Evolutionary conservation across 208 protist genomes (phyloP).

Genomic region (Leishmania turanica): DNA sequence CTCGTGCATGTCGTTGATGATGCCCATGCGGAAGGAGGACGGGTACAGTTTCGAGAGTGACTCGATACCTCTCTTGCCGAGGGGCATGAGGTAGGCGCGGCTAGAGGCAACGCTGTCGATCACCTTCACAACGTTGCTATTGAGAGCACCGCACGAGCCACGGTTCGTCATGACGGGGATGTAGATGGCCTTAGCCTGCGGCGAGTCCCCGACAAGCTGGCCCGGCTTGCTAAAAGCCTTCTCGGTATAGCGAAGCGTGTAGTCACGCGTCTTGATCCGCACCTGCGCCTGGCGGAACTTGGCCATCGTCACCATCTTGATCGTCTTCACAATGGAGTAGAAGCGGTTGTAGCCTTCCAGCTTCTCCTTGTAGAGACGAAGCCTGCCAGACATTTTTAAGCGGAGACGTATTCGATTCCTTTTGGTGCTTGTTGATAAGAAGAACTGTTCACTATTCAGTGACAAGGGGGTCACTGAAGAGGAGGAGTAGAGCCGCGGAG

Average conservation of each 20-base stretch:
- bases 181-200: slow-evolving; percentile 60
- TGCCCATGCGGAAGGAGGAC: slow-evolving; percentile 71
- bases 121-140: slow-evolving; percentile 78
- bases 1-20: slow-evolving; percentile 92
- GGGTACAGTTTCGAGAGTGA: slow-evolving; percentile 87
- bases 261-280: slow-evolving; percentile 86
- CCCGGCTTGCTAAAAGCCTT: slow-evolving; percentile 84
- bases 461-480: not conserved
- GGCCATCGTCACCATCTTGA: slow-evolving; percentile 93
- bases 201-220: slow-evolving; percentile 22
- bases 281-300: slow-evolving; percentile 82
- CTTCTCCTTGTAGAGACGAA: slow-evolving; percentile 93
- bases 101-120: slow-evolving; percentile 61
- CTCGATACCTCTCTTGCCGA: slow-evolving; percentile 88
- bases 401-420: slow-evolving; percentile 17
- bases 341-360: slow-evolving; percentile 92
- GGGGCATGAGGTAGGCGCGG: slow-evolving; percentile 70
- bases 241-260: slow-evolving; percentile 89
- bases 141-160: slow-evolving; percentile 88
- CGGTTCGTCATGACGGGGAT: slow-evolving; percentile 91
- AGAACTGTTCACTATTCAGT: slow-evolving; percentile 1
- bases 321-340: slow-evolving; percentile 93
- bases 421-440: slow-evolving; percentile 3
- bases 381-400: slow-evolving; percentile 84
- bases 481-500: not conserved